These are phyloP conservation scores for Mycosphaerella sp. DNA, from an alignment of 2,329 filamentous ascomycete genomes.

Conservation along the genomic window DNA sequence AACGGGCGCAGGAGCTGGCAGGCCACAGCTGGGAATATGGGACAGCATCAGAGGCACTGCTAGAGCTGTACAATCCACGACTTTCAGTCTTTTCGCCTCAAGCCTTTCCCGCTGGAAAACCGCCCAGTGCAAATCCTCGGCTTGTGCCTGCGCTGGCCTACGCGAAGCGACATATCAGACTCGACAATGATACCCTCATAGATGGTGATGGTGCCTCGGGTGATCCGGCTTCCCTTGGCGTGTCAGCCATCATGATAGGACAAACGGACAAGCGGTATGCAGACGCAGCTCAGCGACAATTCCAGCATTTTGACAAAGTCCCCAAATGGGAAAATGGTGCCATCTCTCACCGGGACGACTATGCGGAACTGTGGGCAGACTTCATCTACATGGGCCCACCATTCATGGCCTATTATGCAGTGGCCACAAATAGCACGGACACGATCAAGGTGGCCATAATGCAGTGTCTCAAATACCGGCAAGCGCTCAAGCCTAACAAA, in stretches of 20 bases:
- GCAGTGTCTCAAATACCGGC: slow-evolving; percentile 42
- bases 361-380: slow-evolving; percentile 46
- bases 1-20: slow-evolving; percentile 15
- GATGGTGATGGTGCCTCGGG: slow-evolving; percentile 37
- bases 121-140: slow-evolving; percentile 6
- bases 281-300: slow-evolving; percentile 40
- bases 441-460: slow-evolving; percentile 34
- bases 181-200: slow-evolving; percentile 31
- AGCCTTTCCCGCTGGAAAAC: slow-evolving; percentile 12
- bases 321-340: slow-evolving; percentile 38
- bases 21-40: slow-evolving; percentile 39
- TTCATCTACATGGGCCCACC: slow-evolving; percentile 48
- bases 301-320: slow-evolving; percentile 37
- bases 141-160: slow-evolving; percentile 21
- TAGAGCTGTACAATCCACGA: slow-evolving; percentile 37
- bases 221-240: slow-evolving; percentile 45
- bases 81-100: slow-evolving; percentile 25
- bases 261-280: slow-evolving; percentile 33
- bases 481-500: slow-evolving; percentile 34
- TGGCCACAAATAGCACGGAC: slow-evolving; percentile 34
- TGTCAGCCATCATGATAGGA: slow-evolving; percentile 42
- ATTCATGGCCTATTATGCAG: slow-evolving; percentile 44
- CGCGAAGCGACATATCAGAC: slow-evolving; percentile 33
- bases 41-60: slow-evolving; percentile 38
- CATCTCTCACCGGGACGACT: slow-evolving; percentile 43